Evolutionary conservation across 352 stramenopile genomes (phyloP).

Genomic region (Phytophthora agathidicida): DNA sequence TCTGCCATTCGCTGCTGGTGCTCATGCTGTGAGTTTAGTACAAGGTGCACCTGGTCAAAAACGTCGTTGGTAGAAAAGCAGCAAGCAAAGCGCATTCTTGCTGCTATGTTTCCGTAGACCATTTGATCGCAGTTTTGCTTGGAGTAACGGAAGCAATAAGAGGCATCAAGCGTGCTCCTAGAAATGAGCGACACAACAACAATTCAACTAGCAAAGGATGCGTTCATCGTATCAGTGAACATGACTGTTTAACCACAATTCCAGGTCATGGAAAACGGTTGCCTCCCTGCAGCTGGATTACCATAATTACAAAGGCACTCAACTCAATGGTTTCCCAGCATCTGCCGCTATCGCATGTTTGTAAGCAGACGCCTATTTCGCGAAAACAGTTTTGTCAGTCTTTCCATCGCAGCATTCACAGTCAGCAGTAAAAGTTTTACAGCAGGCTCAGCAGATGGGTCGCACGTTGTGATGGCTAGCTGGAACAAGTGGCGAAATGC

Average conservation of each 20-base stretch:
- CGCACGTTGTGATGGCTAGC: background rate
- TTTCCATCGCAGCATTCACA: conserved; percentile 15
- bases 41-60: background rate
- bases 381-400: conserved; percentile 21
- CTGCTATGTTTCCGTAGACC: no score
- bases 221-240: conserved; percentile 7
- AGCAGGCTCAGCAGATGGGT: conserved; percentile 6
- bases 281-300: conserved; percentile 26
- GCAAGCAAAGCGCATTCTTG: background rate
- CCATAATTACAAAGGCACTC: conserved; percentile 9
- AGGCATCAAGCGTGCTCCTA: conserved; percentile 12
- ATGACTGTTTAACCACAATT: no score
- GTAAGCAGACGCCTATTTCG: conserved; percentile 21
- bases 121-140: conserved; percentile 2
- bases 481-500: conserved; percentile 12
- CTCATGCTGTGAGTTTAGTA: conserved; percentile 43
- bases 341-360: conserved; percentile 4
- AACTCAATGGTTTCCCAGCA: conserved; percentile 18
- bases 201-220: conserved; percentile 16
- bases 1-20: conserved; percentile 67
- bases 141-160: conserved; percentile 8
- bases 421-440: no score
- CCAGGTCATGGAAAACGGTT: no score
- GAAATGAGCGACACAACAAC: conserved; percentile 8
- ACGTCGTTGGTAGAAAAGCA: background rate